Base-by-base conservation (phyloP, 306 rosid genomes). In the Malus sieversii region DNA sequence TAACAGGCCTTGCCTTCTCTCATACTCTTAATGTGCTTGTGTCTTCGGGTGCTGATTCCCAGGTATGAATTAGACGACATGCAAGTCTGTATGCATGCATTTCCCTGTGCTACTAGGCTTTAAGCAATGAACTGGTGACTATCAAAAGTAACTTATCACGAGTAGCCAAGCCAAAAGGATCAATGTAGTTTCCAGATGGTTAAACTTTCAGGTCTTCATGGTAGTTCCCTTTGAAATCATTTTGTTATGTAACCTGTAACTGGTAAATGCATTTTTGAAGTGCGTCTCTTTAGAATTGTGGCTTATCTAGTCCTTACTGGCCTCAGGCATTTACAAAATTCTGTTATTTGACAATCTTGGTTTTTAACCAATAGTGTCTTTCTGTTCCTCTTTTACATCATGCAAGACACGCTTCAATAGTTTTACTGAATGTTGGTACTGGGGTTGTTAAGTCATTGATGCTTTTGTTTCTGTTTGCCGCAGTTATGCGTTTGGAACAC, bases 31-130 rank as follows among this genome's bases (percentile, higher is more conserved):
- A 92, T 82, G 93, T 96, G 81, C 99, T 96, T 75, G 98, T 96
- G 60, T 96, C 99, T 78, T 96, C 99, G 15, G 99, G 98, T 77
- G 99, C 99, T 5, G 99, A 96, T 85, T 96, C 99, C 38, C 99
- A 96, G 99, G 99, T 96, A 85, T 83, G 76, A 78, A 32, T 79
- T 20, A 51, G 62, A 71, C 61, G 11, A 20, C 62, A 10, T 75
- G 62, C 30, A 35, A 67, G 63, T 84, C 20, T 46, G 19, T 58
- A 10, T 64, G 4, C n/a, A 4, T 33, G 8, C 68, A 32, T 22
- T 4, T 30, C 3, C 11, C 59, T 61, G 10, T 60, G 38, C 65
- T 45, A 72, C 61, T 46, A 42, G 46, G 30, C 70, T 19, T 1
- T 42, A 52, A 64, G 76, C 64, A 25, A 13, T 79, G 77, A 65